Conservation (phyloP, 768 basidiomycete species). For the Plicaturopsis crispa region DNA sequence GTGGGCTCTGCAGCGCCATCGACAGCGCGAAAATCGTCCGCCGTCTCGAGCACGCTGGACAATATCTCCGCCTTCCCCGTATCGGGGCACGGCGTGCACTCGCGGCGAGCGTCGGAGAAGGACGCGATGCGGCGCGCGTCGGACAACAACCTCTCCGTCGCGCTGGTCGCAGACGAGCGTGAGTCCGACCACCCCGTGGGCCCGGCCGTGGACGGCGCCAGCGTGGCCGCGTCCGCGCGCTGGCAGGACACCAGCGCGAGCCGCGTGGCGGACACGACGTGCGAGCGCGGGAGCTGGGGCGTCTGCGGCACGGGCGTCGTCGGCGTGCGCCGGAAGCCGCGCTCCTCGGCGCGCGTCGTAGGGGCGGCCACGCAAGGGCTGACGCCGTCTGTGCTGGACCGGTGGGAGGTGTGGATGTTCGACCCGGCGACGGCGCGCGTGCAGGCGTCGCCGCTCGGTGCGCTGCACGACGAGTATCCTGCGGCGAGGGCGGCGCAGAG, state of each 20-base stretch:
- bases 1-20: slow-evolving; percentile 37
- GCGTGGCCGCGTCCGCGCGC: slow-evolving; percentile 33
- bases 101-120: slow-evolving; percentile 68
- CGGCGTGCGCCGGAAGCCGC: slow-evolving; percentile 63
- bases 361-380: slow-evolving; percentile 32
- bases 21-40: slow-evolving; percentile 39
- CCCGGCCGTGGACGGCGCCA: slow-evolving; percentile 13
- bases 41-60: slow-evolving; percentile 32
- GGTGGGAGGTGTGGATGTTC: slow-evolving; percentile 82
- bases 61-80: slow-evolving; percentile 64
- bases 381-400: slow-evolving; percentile 56
- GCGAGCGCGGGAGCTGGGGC: slow-evolving; percentile 79
- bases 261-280: slow-evolving; percentile 46
- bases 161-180: slow-evolving; percentile 35
- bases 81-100: slow-evolving; percentile 73
- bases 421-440: slow-evolving; percentile 45
- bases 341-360: slow-evolving; percentile 20
- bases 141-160: slow-evolving; percentile 38
- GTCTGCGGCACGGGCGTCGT: slow-evolving; percentile 46
- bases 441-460: slow-evolving; percentile 43
- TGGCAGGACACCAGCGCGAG: slow-evolving; percentile 56
- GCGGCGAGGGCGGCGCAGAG: slow-evolving; percentile 13
- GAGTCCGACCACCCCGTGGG: slow-evolving; percentile 17
- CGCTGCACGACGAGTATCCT: slow-evolving; percentile 25
- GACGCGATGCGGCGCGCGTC: slow-evolving; percentile 42